Percentiles rank a stretch among this genome's conserved stretches.
Conservation (phyloP, 2,329 filamentous ascomycete species). For the Teratosphaeria gauchensis region DNA sequence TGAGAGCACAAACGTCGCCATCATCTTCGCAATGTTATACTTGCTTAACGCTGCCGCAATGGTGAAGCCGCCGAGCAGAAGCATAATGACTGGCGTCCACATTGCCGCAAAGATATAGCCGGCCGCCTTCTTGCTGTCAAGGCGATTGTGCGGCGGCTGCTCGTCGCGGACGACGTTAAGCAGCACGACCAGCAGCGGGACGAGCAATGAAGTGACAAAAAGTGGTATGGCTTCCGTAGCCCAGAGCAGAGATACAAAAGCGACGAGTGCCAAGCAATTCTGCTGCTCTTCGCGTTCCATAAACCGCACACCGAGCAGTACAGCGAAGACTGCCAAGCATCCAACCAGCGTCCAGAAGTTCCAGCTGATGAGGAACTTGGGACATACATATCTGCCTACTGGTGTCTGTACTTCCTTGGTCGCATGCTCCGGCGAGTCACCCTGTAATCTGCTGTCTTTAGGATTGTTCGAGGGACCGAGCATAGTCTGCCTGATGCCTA, state of each 20-base stretch:
- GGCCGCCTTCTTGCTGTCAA: slow-evolving; percentile 73
- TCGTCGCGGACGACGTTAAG: slow-evolving; percentile 76
- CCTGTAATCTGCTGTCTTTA: slow-evolving; percentile 63
- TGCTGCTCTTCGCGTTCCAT: slow-evolving; percentile 85
- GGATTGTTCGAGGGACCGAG: slow-evolving; percentile 65
- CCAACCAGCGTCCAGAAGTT: slow-evolving; percentile 68
- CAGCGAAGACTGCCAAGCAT: slow-evolving; percentile 63
- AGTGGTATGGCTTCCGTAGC: slow-evolving; percentile 96
- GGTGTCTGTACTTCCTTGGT: slow-evolving; percentile 69
- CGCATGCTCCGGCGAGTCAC: slow-evolving; percentile 46
- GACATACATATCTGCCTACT: slow-evolving; percentile 64
- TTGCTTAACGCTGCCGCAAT: slow-evolving; percentile 92
- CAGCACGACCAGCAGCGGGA: slow-evolving; percentile 86
- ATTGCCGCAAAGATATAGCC: slow-evolving; percentile 83
- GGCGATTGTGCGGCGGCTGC: slow-evolving; percentile 55
- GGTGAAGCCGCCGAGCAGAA: slow-evolving; percentile 89
- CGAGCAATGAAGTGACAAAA: slow-evolving; percentile 88
- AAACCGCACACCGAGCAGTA: slow-evolving; percentile 66
- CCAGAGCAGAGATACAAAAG: slow-evolving; percentile 92
- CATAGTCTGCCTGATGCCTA: slow-evolving; percentile 68
- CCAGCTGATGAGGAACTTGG: slow-evolving; percentile 72
- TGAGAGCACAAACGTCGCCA: slow-evolving; percentile 90
- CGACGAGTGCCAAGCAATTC: slow-evolving; percentile 85
- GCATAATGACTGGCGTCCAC: slow-evolving; percentile 99
- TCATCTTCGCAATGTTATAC: slow-evolving; percentile 94